These are phyloP conservation scores for Coleophoma cylindrospora DNA, from an alignment of 2,329 filamentous ascomycete species.

Conservation along the genomic window DNA sequence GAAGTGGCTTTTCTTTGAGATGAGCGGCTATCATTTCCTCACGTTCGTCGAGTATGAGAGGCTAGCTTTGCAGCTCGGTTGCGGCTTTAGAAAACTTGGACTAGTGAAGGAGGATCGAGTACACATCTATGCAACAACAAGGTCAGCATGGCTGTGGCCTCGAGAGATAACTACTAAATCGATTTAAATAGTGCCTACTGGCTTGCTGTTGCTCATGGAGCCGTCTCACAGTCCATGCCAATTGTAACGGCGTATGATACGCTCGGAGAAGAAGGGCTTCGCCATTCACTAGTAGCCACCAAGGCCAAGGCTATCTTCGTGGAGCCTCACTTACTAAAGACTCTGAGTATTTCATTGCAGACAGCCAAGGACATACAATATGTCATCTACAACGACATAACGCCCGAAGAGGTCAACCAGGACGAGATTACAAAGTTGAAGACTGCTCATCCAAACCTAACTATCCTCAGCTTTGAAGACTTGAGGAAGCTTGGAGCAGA, in stretches of 20 bases:
- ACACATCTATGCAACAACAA: constrained; percentile 75
- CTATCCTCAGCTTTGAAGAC: constrained; percentile 45
- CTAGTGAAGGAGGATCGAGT: constrained; percentile 60
- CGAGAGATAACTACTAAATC: constrained; percentile 14
- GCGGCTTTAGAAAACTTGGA: constrained; percentile 67
- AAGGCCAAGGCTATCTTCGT: constrained; percentile 78
- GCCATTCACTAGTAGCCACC: constrained; percentile 80
- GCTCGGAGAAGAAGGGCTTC: constrained; percentile 75
- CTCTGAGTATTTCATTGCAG: constrained; percentile 50
- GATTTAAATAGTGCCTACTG: constrained; percentile 28
- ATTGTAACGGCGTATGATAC: constrained; percentile 96
- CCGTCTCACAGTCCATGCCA: constrained; percentile 75
- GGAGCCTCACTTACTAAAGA: constrained; percentile 71
- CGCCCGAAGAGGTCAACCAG: constrained; percentile 42
- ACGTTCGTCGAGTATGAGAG: constrained; percentile 73
- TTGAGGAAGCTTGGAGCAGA: constrained; percentile 43
- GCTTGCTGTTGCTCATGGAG: constrained; percentile 45
- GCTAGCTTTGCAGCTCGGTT: constrained; percentile 60
- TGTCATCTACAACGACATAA: constrained; percentile 50
- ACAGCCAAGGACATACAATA: constrained; percentile 45
- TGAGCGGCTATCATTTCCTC: constrained; percentile 70
- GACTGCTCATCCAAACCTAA: constrained; percentile 46
- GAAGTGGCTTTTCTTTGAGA: constrained; percentile 82
- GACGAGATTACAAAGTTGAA: constrained; percentile 46
- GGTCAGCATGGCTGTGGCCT: constrained; percentile 14